Evolutionary conservation across 768 basidiomycete genomes (phyloP), one percentile per base, ranked within the genome.

Genomic region (Trametopsis cervina): DNA sequence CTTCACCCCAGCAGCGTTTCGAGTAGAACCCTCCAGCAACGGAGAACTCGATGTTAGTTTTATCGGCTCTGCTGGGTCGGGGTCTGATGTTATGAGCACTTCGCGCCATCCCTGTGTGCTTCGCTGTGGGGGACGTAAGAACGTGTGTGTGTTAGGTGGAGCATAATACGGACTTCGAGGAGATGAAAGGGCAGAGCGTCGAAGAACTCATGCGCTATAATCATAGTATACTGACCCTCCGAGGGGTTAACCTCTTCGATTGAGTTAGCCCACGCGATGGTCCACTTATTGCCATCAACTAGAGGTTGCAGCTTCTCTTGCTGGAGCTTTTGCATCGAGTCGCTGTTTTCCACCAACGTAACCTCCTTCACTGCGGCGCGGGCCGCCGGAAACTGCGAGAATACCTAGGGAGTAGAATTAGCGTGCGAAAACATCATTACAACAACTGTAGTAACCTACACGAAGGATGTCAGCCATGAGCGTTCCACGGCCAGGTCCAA

Each of bases 201-300:
- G 53, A 99, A 98, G 67, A 98, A 95, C 60, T 98, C 96, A 64
- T 99, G 94, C 0, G 96, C 96, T 13, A 97, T 69, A 20, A 96
- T 63, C 71, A 96, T 81, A 0, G 92, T 93, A 63, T 83, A 97
- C 42, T 64, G 61, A 9, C 70, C 67, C 15, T 71, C 57, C 51
- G 70, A 68, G 2, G 60, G 66, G 0, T 74, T 65, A 1, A 99
- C 66, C 15, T 90, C 81, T 33, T 85, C 78, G 15, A 96, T 66
- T 0, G 78, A 72, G 46, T 85, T 76, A 55, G 86, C 77, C 92
- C 93, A 97, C 1, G 73, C 58, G 35, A 90, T 47, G 2, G 66
- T 44, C 52, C 73, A 68, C 11, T 67, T 65, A 5, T 57, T 54
- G 24, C 47, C 60, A 10, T 63, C 50, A 4, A 62, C 52, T 10